phyloP scores from a whole-genome alignment of 805 yeast genomes.

The Brettanomyces anomalus region DNA sequence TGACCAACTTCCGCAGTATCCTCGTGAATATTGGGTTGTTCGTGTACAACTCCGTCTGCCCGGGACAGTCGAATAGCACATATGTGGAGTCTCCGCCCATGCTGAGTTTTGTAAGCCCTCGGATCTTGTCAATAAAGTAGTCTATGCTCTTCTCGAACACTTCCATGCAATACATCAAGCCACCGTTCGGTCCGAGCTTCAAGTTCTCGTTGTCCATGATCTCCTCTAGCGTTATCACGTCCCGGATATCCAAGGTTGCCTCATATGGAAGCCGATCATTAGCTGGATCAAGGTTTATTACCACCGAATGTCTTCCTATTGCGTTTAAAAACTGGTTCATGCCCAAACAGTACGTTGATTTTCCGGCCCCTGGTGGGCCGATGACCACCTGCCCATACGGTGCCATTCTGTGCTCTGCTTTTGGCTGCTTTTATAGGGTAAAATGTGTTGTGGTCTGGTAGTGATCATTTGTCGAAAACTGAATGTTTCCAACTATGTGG shows the following conservation, averaged over 20 bases:
- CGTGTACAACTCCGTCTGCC: conserved; percentile 93
- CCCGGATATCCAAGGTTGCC: conserved; percentile 48
- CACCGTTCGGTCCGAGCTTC: conserved; percentile 67
- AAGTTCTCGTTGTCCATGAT: conserved; percentile 45
- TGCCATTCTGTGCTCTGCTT: conserved; percentile 26
- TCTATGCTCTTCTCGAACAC: conserved; percentile 47
- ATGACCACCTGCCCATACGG: conserved; percentile 84
- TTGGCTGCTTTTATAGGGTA: no score
- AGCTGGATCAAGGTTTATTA: conserved; percentile 85
- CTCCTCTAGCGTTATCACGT: conserved; percentile 47
- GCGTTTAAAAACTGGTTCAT: conserved; percentile 88
- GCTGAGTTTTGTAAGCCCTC: conserved; percentile 37
- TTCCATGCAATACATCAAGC: conserved; percentile 82
- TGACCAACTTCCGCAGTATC: conserved; percentile 59
- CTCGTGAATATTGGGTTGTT: conserved; percentile 67
- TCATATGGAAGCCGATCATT: conserved; percentile 47
- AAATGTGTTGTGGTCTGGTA: not conserved
- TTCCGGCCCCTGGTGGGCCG: conserved; percentile 98
- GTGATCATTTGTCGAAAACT: not conserved
- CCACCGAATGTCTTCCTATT: conserved; percentile 81
- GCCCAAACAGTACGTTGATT: conserved; percentile 91
- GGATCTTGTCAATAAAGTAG: conserved; percentile 46
- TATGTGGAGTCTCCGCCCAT: conserved; percentile 44
- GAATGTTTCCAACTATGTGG: not conserved
- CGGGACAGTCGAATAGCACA: conserved; percentile 83